phyloP scores from a whole-genome alignment of 208 protist species.

The Strigomonas culicis region DNA sequence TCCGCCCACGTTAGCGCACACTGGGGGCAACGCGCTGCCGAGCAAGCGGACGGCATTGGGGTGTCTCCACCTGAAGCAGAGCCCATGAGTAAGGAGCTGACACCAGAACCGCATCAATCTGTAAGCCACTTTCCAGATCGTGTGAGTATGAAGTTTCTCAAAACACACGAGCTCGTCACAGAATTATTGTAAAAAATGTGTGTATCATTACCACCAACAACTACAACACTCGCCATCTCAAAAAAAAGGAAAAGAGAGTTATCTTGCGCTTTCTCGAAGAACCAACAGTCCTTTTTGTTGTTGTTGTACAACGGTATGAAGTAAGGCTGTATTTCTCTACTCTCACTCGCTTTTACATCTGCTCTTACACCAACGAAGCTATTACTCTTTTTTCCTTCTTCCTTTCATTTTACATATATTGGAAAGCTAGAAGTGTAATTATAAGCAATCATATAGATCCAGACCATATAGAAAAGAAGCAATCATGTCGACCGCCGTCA shows the following conservation, averaged over 20 bases:
- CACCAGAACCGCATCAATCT: too few species aligned
- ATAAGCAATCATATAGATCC: too few species aligned
- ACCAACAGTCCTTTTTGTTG: background rate
- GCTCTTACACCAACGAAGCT: too few species aligned
- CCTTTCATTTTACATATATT: too few species aligned
- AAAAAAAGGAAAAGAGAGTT: constrained; percentile 4
- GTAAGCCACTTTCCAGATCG: background rate
- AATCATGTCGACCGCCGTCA: constrained; percentile 18
- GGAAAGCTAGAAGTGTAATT: too few species aligned
- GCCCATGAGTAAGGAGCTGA: too few species aligned
- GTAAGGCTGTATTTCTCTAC: background rate
- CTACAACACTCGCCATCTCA: background rate
- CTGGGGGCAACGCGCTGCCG: too few species aligned
- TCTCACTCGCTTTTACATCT: background rate
- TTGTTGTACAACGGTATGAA: background rate
- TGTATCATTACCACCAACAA: background rate
- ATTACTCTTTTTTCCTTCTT: too few species aligned
- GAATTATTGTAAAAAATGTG: constrained; percentile 4
- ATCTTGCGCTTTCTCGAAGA: too few species aligned
- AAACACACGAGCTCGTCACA: background rate
- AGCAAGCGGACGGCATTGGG: too few species aligned
- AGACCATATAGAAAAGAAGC: background rate
- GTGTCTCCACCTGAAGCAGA: too few species aligned
- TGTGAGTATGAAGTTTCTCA: background rate
- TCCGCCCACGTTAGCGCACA: constrained; percentile 8